Conservation (phyloP, 495 filamentous ascomycete genomes). For the Talaromyces liani region DNA sequence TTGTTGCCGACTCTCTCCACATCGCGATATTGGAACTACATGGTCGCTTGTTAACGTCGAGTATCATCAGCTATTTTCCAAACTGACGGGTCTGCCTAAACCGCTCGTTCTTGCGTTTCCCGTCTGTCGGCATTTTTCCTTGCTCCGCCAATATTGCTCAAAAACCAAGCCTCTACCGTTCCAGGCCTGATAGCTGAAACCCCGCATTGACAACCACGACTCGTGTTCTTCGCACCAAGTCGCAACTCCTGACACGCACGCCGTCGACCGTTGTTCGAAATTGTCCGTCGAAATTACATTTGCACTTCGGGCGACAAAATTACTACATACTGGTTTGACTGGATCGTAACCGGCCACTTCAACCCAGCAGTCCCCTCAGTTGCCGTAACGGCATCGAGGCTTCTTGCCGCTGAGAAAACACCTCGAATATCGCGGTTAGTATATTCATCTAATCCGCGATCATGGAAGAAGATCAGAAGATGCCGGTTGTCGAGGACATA, state of each 20-base stretch:
- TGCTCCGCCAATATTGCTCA: background rate
- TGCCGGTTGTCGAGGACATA: slow-evolving; percentile 6
- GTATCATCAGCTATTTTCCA: background rate
- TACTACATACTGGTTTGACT: background rate
- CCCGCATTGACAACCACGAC: background rate
- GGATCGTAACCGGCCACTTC: background rate
- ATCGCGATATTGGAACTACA: background rate
- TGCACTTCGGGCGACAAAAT: background rate
- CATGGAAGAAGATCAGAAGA: slow-evolving; percentile 5
- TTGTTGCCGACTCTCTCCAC: background rate
- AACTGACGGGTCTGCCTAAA: background rate
- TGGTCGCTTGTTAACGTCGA: background rate
- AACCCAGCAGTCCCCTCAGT: background rate
- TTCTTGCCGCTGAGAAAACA: background rate
- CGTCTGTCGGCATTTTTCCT: slow-evolving; percentile 4
- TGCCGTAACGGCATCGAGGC: background rate
- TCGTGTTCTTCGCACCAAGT: background rate
- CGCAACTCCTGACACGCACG: background rate
- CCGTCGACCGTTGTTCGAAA: background rate
- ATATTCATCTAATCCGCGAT: background rate
- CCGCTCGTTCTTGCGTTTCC: background rate
- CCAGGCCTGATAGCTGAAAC: background rate
- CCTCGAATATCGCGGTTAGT: background rate
- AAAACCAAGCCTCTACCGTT: background rate
- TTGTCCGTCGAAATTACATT: background rate